A percentile compares a stretch with the other conserved stretches of the same genome.
Conservation (phyloP, 176 grass and related monocot genomes). For the Pontederia crassipes region DNA sequence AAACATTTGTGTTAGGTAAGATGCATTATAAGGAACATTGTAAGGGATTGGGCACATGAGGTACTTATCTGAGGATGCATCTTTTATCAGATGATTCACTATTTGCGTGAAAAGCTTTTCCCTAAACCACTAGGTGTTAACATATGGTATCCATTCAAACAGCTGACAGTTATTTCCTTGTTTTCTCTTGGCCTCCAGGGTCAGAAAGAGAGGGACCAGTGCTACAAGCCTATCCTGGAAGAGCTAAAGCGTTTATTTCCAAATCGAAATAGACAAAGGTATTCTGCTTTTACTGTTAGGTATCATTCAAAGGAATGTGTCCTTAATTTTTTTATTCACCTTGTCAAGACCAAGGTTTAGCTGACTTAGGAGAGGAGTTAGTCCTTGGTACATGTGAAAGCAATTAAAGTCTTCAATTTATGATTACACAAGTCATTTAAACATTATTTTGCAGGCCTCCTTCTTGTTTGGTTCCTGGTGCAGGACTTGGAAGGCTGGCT, state of each 20-base stretch:
- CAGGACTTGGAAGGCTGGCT: slow-evolving; percentile 86
- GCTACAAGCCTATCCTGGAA: slow-evolving; percentile 86
- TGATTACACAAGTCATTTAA: slow-evolving; percentile 12
- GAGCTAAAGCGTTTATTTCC: slow-evolving; percentile 85
- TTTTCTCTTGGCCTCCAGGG: slow-evolving; percentile 31
- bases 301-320: not conserved
- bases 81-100: not conserved
- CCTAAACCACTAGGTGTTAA: not conserved
- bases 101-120: not conserved
- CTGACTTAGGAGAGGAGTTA: no score
- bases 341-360: no score
- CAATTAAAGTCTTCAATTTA: not conserved
- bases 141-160: not conserved
- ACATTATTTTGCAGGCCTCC: slow-evolving; percentile 50
- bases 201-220: slow-evolving; percentile 84
- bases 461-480: slow-evolving; percentile 91
- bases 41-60: slow-evolving; percentile 94
- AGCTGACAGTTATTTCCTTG: not conserved
- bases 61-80: slow-evolving; percentile 30
- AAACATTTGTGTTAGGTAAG: slow-evolving; percentile 56
- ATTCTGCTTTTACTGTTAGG: not conserved
- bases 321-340: no score
- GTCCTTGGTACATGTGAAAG: not conserved
- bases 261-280: slow-evolving; percentile 52
- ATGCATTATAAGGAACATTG: slow-evolving; percentile 91